A percentile compares a stretch with the other conserved stretches of the same genome.
These are phyloP conservation scores for Candida broadrunensis DNA, from an alignment of 805 yeast genomes.

Conservation along the genomic window DNA sequence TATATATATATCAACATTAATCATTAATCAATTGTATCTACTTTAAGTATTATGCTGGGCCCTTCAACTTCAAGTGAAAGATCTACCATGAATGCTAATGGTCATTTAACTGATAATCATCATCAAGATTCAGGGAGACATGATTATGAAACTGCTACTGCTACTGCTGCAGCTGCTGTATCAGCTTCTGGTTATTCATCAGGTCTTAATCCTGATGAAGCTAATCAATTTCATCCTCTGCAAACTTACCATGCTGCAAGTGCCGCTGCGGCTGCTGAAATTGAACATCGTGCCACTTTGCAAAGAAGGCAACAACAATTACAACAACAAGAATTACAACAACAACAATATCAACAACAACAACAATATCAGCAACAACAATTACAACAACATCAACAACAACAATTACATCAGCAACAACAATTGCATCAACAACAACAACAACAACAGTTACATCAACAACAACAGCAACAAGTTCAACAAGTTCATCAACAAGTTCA, in stretches of 20 bases:
- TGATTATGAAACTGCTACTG: constrained; percentile 9
- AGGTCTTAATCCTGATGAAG: constrained; percentile 3
- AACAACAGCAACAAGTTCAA: constrained; percentile 7
- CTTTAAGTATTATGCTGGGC: constrained; percentile 18
- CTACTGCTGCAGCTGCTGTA: constrained; percentile 15
- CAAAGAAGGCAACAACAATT: constrained; percentile 14
- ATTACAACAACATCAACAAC: constrained; percentile 10
- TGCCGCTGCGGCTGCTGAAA: constrained; percentile 13
- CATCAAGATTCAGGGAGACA: constrained; percentile 3
- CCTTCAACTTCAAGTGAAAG: constrained; percentile 31
- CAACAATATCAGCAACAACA: constrained; percentile 11
- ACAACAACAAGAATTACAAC: constrained; percentile 15
- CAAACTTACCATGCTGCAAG: constrained; percentile 15
- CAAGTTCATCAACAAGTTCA: constrained; percentile 6
- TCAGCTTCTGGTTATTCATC: constrained; percentile 7
- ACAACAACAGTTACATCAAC: constrained; percentile 4
- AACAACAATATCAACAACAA: constrained; percentile 11
- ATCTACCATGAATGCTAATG: constrained; percentile 15
- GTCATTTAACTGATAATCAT: constrained; percentile 9
- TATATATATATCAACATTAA: neutral
- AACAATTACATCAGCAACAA: constrained; percentile 9
- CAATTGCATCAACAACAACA: constrained; percentile 7
- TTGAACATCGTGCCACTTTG: constrained; percentile 17
- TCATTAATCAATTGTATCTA: too few species aligned
- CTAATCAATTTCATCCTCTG: constrained; percentile 7